Evolutionary conservation across 805 yeast genomes (phyloP).

Genomic region (Yarrowia yakushimensis): DNA sequence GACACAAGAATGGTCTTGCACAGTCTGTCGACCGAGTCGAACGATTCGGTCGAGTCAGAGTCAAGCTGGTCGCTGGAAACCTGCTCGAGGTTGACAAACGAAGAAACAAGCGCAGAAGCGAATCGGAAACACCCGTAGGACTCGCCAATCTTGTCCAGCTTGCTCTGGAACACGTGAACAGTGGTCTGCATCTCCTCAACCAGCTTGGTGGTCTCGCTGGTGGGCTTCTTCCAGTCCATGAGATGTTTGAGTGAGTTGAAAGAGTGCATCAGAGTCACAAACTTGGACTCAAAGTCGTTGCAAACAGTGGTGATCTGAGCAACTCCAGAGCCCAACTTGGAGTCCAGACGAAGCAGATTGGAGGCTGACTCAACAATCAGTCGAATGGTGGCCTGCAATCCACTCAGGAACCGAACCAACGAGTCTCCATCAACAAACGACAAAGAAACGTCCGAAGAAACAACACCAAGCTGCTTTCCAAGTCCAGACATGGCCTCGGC

Average conservation of each 20-base stretch:
- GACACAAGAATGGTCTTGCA: conserved; percentile 10
- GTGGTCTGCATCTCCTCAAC: background rate
- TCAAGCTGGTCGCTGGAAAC: background rate
- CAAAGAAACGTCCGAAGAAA: background rate
- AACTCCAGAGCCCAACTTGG: background rate
- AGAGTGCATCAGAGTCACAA: background rate
- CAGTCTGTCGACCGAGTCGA: background rate
- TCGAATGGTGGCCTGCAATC: background rate
- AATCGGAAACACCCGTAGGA: background rate
- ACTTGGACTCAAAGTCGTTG: background rate
- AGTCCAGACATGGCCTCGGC: background rate
- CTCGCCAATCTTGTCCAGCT: background rate
- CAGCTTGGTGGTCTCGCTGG: background rate
- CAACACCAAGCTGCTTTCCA: background rate
- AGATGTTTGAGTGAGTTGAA: background rate
- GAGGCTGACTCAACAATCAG: background rate
- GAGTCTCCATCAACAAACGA: background rate
- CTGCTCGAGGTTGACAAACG: background rate
- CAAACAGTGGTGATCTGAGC: background rate
- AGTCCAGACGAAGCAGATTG: background rate
- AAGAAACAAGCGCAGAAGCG: background rate
- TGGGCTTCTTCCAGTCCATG: conserved; percentile 19
- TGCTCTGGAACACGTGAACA: background rate
- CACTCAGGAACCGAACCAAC: background rate
- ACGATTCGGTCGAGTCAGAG: background rate